These are phyloP conservation scores for Podospora anserina DNA, from an alignment of 495 filamentous ascomycete species.

Conservation along the genomic window DNA sequence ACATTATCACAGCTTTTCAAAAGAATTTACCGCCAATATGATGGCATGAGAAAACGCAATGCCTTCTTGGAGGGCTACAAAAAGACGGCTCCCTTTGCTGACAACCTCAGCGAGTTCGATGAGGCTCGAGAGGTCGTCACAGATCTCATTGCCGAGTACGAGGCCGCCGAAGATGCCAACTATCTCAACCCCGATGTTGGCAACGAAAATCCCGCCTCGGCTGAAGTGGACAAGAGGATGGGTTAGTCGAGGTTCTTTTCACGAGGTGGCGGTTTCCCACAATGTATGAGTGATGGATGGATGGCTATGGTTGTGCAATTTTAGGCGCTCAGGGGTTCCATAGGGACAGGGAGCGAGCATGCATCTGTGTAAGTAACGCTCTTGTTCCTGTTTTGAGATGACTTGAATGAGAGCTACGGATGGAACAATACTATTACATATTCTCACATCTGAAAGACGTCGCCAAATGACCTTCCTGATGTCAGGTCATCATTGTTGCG, in stretches of 20 bases:
- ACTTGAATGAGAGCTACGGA: background rate
- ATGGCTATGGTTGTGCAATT: background rate
- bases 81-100: constrained; percentile 85
- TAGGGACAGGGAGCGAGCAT: background rate
- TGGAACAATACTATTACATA: background rate
- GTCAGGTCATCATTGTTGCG: background rate
- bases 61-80: constrained; percentile 95
- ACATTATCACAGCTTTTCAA: constrained; percentile 66
- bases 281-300: background rate
- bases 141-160: constrained; percentile 88
- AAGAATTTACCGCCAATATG: constrained; percentile 84
- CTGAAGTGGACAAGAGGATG: constrained; percentile 47
- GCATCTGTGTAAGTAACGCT: background rate
- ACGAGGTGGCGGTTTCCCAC: background rate
- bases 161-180: constrained; percentile 84
- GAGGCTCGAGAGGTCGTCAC: constrained; percentile 85
- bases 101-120: constrained; percentile 92
- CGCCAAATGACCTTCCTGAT: background rate
- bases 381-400: background rate
- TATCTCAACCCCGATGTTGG: constrained; percentile 73
- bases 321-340: background rate
- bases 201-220: constrained; percentile 38
- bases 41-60: constrained; percentile 89
- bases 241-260: background rate
- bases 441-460: background rate